These are phyloP conservation scores for Cyberlindnera nakhonratchasimensis DNA, from an alignment of 805 yeast species.

Conservation along the genomic window DNA sequence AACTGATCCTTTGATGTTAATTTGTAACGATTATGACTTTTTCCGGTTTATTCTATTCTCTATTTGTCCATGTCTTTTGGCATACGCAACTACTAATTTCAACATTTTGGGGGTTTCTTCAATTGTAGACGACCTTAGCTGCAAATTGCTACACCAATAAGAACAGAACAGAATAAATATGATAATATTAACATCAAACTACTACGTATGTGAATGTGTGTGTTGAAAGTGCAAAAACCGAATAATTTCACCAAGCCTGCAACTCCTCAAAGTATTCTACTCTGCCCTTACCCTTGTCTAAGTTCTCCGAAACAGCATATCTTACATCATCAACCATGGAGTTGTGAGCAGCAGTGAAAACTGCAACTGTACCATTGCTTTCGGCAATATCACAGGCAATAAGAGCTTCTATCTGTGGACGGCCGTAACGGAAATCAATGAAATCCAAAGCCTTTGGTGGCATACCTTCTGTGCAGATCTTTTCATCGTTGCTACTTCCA, in stretches of 20 bases:
- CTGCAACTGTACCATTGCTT: slow-evolving; percentile 38
- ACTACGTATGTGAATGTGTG: too few species aligned
- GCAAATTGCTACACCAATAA: too few species aligned
- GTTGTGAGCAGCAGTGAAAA: slow-evolving; percentile 56
- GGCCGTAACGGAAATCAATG: slow-evolving; percentile 40
- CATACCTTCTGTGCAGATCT: background rate
- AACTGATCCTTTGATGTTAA: background rate
- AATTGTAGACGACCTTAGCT: background rate
- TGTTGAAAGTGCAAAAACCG: too few species aligned
- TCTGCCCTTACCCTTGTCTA: slow-evolving; percentile 33
- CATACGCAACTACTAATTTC: slow-evolving; percentile 3
- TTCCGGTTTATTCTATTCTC: too few species aligned
- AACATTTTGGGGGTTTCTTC: slow-evolving; percentile 2
- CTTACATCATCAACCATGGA: slow-evolving; percentile 52
- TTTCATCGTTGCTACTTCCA: slow-evolving; percentile 1
- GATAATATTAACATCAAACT: too few species aligned
- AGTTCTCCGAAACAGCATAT: slow-evolving; percentile 36
- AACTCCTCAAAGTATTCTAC: slow-evolving; percentile 57
- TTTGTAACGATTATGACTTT: slow-evolving; percentile 3
- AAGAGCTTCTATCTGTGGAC: slow-evolving; percentile 42
- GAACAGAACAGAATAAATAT: background rate
- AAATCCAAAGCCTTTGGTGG: slow-evolving; percentile 22
- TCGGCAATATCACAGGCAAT: slow-evolving; percentile 37
- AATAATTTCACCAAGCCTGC: slow-evolving; percentile 59
- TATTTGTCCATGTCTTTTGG: background rate